These are phyloP conservation scores for Pseudozyma pruni DNA, from an alignment of 1,284 basidiomycete species.

Conservation along the genomic window DNA sequence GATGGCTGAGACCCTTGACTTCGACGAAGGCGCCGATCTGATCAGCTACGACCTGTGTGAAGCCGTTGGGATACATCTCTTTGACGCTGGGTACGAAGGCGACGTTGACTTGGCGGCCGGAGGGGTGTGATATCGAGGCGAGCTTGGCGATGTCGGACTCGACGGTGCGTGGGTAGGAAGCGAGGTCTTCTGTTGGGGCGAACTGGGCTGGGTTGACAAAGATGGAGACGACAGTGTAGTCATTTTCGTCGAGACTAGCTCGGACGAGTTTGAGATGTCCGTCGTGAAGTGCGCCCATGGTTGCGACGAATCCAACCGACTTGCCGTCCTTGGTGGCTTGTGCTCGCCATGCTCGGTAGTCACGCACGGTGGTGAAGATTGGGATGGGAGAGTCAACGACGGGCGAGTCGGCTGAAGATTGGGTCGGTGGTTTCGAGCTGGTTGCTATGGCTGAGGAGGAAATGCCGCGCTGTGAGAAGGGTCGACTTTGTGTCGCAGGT, in stretches of 20 bases:
- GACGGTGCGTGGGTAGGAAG: conserved; percentile 84
- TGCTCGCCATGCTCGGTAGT: conserved; percentile 81
- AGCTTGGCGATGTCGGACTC: conserved; percentile 56
- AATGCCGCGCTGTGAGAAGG: conserved; percentile 1
- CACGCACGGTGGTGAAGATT: conserved; percentile 78
- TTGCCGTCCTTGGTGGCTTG: conserved; percentile 70
- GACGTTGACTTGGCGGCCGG: conserved; percentile 25
- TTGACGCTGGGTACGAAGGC: conserved; percentile 57
- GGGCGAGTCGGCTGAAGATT: conserved; percentile 32
- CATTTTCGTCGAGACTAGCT: conserved; percentile 79
- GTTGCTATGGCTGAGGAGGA: background rate
- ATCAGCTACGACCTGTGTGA: conserved; percentile 78
- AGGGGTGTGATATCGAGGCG: conserved; percentile 19
- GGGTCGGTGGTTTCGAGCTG: conserved; percentile 4
- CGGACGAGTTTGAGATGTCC: conserved; percentile 85
- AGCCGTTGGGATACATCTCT: conserved; percentile 82
- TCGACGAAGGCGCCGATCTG: conserved; percentile 92
- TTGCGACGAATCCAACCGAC: conserved; percentile 87
- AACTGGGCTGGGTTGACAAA: conserved; percentile 99
- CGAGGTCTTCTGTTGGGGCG: conserved; percentile 91
- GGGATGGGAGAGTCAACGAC: conserved; percentile 74
- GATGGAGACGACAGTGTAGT: conserved; percentile 89
- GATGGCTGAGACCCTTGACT: conserved; percentile 81
- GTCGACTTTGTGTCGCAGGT: conserved; percentile 2
- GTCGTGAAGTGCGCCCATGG: conserved; percentile 95